Evolutionary conservation across 257 asterid genomes (phyloP).

Genomic region (Echium plantagineum): DNA sequence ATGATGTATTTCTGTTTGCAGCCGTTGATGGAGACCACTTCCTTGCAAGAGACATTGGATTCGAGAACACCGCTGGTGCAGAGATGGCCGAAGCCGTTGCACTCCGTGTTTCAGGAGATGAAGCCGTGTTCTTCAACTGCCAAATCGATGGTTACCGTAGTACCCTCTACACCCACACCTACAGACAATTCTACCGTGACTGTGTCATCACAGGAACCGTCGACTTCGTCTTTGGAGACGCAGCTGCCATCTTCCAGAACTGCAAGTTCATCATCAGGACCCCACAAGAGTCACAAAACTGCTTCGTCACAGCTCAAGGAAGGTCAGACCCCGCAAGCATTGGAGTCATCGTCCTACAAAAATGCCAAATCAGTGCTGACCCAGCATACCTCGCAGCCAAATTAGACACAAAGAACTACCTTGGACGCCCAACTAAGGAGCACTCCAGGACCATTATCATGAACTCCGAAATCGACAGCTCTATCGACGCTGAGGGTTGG

Average conservation of each 20-base stretch:
- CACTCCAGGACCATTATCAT: constrained; percentile 57
- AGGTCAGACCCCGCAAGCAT: constrained; percentile 38
- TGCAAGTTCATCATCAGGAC: constrained; percentile 45
- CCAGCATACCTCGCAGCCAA: constrained; percentile 16
- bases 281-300: constrained; percentile 49
- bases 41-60: constrained; percentile 54
- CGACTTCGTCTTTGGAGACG: constrained; percentile 76
- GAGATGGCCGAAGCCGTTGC: constrained; percentile 59
- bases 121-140: constrained; percentile 43
- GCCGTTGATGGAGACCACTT: constrained; percentile 50
- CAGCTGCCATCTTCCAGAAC: constrained; percentile 49
- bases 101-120: constrained; percentile 60
- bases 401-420: constrained; percentile 28
- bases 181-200: constrained; percentile 63
- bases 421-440: constrained; percentile 83
- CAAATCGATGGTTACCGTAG: constrained; percentile 60
- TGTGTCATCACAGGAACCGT: constrained; percentile 62
- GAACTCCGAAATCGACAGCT: constrained; percentile 44
- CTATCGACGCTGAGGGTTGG: constrained; percentile 63
- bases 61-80: constrained; percentile 78
- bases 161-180: constrained; percentile 62
- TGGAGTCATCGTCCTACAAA: constrained; percentile 45
- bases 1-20: constrained; percentile 21
- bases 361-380: constrained; percentile 37
- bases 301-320: constrained; percentile 90